Evolutionary conservation across 2,329 filamentous ascomycete genomes (phyloP), one percentile per base, ranked within the genome.

Genomic region (Iodosphaeria phyllophila): DNA sequence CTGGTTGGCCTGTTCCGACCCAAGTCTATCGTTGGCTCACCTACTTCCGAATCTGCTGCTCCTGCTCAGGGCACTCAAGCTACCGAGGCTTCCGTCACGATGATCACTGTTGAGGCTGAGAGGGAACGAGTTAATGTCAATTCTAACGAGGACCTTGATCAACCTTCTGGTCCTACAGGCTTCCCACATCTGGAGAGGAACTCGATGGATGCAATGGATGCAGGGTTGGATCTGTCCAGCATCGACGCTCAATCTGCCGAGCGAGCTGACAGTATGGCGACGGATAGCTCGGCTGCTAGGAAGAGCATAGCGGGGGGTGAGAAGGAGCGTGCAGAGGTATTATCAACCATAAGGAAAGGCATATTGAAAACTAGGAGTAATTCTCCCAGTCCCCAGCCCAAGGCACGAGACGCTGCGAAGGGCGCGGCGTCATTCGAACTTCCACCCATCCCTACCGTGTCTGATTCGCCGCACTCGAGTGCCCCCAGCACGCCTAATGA

Each of bases 41-140:
- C 79, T 11, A 61, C 71, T 16, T 68, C 74, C 4, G 83, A 92
- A 37, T 56, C 61, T 5, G 60, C 66, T 15, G 50, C 71, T 2
- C 59, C 65, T 2, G n/a, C n/a, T n/a, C n/a, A n/a, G n/a, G n/a
- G n/a, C n/a, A n/a, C n/a, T n/a, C 66, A 79, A 41, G 70, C 67
- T 5, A 80, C 74, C 40, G 65, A 78, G 31, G 78, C 80, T n/a
- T 66, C 83, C 32, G 78, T 98, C 1, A 92, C 89, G 0, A 91
- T 92, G 70, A 76, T 98, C 25, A 95, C 80, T 6, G 83, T 89
- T 4, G 89, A 98, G 51, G 89, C 86, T 2, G 86, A 95, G 51
- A 66, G 82, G 26, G 79, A 91, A 37, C 73, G 55, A 32, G 74
- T 89, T 30, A 83, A 89, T 36, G 73, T 83, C 22, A 82, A 76